Base-by-base conservation (phyloP, 192 early-diverging fungal genomes). In the Coemansia biformis region DNA sequence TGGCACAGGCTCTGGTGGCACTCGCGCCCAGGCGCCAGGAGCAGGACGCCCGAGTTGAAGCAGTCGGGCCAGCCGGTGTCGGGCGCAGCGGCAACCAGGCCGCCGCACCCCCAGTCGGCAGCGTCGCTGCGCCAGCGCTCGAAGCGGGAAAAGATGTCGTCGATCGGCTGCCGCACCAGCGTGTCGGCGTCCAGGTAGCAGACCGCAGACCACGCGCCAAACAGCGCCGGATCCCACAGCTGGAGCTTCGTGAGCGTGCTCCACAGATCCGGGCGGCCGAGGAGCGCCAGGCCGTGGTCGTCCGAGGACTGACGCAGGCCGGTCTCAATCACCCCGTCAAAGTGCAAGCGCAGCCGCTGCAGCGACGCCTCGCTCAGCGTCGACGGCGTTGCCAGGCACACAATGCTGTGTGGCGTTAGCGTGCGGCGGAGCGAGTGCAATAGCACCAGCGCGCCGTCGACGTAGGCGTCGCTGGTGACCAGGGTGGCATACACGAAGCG, bases 41-140 rank as follows among this genome's bases (percentile, higher is more conserved):
- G 36, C 78, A 98, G 86, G 2, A 98, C 91, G 5, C 92, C 94
- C 36, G 94, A 94, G 63, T 98, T 98, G 76, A 98, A 98, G 49
- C 85, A 88, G 59, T 98, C 94, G 0, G 94, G 94, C 94, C 94
- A 98, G 1, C 92, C 92, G 18, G 86, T 86, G 44, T 98, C 94
- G 6, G 91, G 87, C 5, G 90, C 81, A 5, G 94, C 92, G 3
- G 89, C 87, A 66, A 95, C 84, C 36, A 73, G 58, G 6, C 59
- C 78, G 44, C 78, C 76, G 2, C 62, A 51, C 16, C 50, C 62
- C 66, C 53, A 78, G 66, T 3, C 69, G 57, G 39, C 17, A 5
- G 14, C 14, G 28, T 38, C 43, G 13, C 31, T 43, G 56, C 60
- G 55, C 71, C 71, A 75, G 16, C 28, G 26, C 36, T 54, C 19